A percentile compares a stretch with the other conserved stretches of the same genome.
phyloP scores from a whole-genome alignment of 139 green algal genomes.

The Picochlorum sp. region DNA sequence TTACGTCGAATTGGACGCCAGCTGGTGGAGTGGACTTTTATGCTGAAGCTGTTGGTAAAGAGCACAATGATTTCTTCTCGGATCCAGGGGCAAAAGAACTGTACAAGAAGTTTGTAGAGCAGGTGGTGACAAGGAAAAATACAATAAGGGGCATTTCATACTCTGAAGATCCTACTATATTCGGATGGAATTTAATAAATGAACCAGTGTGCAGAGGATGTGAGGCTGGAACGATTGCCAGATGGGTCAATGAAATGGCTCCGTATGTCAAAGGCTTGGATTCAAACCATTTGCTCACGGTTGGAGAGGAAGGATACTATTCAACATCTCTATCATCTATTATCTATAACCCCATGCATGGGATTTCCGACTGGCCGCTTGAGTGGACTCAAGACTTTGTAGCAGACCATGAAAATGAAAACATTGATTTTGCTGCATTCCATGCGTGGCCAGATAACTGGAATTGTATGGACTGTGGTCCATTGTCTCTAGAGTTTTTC shows the following conservation, averaged over 20 bases:
- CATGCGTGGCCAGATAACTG: slow-evolving; percentile 32
- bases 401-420: slow-evolving; percentile 14
- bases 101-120: slow-evolving; percentile 25
- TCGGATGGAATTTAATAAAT: slow-evolving; percentile 71
- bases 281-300: slow-evolving; percentile 25
- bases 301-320: slow-evolving; percentile 34
- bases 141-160: slow-evolving; percentile 39
- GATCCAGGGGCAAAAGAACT: slow-evolving; percentile 17
- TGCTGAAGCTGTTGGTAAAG: slow-evolving; percentile 17
- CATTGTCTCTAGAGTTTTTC: not conserved
- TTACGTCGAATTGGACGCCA: slow-evolving; percentile 43
- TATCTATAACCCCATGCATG: slow-evolving; percentile 12
- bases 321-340: slow-evolving; percentile 11
- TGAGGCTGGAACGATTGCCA: slow-evolving; percentile 14
- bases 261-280: slow-evolving; percentile 35
- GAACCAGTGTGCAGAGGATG: slow-evolving; percentile 43
- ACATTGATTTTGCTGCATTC: slow-evolving; percentile 37
- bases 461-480: not conserved
- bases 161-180: slow-evolving; percentile 59
- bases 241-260: slow-evolving; percentile 37
- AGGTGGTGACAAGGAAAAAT: slow-evolving; percentile 33
- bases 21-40: slow-evolving; percentile 33
- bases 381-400: slow-evolving; percentile 30
- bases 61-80: slow-evolving; percentile 47
- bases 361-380: slow-evolving; percentile 9